phyloP scores from a whole-genome alignment of 1,139 yeast species.

The Pichia sp. region DNA sequence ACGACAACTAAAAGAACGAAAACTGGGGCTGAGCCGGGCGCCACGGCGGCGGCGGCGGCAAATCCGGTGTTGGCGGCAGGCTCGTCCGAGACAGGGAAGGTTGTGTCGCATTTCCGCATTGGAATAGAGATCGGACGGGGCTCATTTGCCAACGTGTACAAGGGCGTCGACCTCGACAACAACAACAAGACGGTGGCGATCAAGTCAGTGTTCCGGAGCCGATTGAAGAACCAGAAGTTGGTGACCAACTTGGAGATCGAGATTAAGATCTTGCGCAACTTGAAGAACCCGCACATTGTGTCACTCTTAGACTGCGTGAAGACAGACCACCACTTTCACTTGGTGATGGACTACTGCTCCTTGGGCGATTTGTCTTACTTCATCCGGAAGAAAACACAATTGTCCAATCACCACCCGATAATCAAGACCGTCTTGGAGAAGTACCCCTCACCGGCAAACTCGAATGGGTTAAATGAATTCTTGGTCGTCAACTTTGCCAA shows the following conservation, averaged over 20 bases:
- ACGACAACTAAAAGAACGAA: background rate
- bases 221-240: conserved; percentile 78
- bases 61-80: conserved; percentile 8
- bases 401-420: conserved; percentile 72
- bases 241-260: conserved; percentile 89
- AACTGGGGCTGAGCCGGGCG: too few relatives aligned
- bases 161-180: conserved; percentile 49
- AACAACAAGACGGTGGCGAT: conserved; percentile 64
- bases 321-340: conserved; percentile 73
- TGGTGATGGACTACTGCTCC: conserved; percentile 96
- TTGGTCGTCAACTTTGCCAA: conserved; percentile 80
- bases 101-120: conserved; percentile 45
- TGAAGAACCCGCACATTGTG: conserved; percentile 92
- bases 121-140: conserved; percentile 89
- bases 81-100: conserved; percentile 13
- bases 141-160: conserved; percentile 90
- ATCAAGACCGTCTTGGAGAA: conserved; percentile 70
- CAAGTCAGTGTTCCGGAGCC: conserved; percentile 79
- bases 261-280: conserved; percentile 73
- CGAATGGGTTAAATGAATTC: conserved; percentile 77
- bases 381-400: conserved; percentile 69
- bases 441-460: conserved; percentile 74
- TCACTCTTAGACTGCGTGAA: conserved; percentile 77
- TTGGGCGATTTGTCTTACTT: conserved; percentile 89
- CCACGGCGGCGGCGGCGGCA: background rate